These are phyloP conservation scores for Teratosphaeria epicoccoides DNA, from an alignment of 2,329 filamentous ascomycete genomes.

Conservation along the genomic window DNA sequence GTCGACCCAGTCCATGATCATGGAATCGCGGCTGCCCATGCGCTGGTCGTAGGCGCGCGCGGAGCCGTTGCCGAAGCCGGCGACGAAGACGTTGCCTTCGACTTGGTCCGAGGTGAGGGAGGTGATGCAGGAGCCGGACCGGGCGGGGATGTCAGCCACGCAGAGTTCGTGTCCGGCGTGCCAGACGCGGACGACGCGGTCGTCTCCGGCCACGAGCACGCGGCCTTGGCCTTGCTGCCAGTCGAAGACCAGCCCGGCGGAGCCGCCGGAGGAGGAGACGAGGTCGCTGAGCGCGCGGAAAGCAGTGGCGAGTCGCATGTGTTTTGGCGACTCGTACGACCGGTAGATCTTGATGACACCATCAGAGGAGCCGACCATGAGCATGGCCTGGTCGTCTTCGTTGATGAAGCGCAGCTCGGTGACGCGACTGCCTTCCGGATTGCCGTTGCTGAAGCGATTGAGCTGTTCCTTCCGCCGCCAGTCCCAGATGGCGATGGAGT, in stretches of 20 bases:
- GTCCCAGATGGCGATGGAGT: slow-evolving; percentile 83
- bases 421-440: slow-evolving; percentile 80
- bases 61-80: slow-evolving; percentile 90
- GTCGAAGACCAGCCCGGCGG: slow-evolving; percentile 92
- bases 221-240: slow-evolving; percentile 98
- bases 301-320: slow-evolving; percentile 75
- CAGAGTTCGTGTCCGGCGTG: slow-evolving; percentile 89
- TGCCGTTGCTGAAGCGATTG: slow-evolving; percentile 85
- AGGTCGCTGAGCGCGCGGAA: slow-evolving; percentile 91
- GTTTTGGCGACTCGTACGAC: slow-evolving; percentile 69
- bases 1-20: slow-evolving; percentile 96
- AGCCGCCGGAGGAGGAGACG: slow-evolving; percentile 75
- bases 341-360: slow-evolving; percentile 89
- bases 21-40: slow-evolving; percentile 72
- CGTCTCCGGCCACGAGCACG: slow-evolving; percentile 89
- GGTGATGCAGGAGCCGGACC: slow-evolving; percentile 90
- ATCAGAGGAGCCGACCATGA: slow-evolving; percentile 92
- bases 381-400: slow-evolving; percentile 87
- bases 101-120: slow-evolving; percentile 95
- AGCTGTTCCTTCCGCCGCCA: slow-evolving; percentile 69
- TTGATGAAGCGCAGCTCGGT: slow-evolving; percentile 97
- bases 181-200: slow-evolving; percentile 92
- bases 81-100: slow-evolving; percentile 90
- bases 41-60: slow-evolving; percentile 91
- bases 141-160: slow-evolving; percentile 82